Conservation (phyloP, 257 asterid species). For the Schizonepeta tenuifolia region DNA sequence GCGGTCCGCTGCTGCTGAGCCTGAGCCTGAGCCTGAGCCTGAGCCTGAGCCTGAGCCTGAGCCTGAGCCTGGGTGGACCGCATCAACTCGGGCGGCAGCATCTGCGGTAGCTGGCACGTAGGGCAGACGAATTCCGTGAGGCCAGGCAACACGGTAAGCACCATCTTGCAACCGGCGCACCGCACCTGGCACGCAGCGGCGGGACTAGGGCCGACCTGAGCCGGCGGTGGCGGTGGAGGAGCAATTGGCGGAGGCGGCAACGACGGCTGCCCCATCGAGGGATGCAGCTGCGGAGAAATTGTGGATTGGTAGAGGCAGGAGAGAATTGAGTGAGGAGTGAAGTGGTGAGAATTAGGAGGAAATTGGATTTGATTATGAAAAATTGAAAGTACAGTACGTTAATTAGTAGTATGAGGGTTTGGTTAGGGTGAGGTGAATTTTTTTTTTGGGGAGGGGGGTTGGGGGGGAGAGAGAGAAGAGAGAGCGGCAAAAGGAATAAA, state of each 20-base stretch:
- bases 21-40: too few relatives aligned
- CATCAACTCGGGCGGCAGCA: constrained; percentile 95
- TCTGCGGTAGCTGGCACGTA: constrained; percentile 88
- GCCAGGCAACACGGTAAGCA: constrained; percentile 72
- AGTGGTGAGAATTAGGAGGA: constrained; percentile 33
- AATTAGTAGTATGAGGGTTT: constrained; percentile 35
- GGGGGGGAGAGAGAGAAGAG: neutral
- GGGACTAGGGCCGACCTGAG: constrained; percentile 40
- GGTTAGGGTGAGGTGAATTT: constrained; percentile 32
- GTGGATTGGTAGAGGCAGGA: constrained; percentile 19
- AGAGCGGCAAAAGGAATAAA: constrained; percentile 51
- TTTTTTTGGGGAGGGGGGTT: too few relatives aligned
- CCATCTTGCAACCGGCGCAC: constrained; percentile 94
- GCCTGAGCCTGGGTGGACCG: constrained; percentile 35
- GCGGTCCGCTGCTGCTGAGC: constrained; percentile 43
- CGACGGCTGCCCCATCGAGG: constrained; percentile 80
- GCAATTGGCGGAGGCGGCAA: constrained; percentile 66
- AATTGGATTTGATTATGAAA: constrained; percentile 30
- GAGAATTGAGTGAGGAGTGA: constrained; percentile 31
- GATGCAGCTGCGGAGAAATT: too few relatives aligned
- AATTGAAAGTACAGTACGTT: constrained; percentile 7
- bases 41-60: constrained; percentile 28
- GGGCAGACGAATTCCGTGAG: constrained; percentile 92
- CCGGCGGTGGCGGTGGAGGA: constrained; percentile 54
- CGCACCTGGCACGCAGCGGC: constrained; percentile 80